Evolutionary conservation across 306 rosid genomes (phyloP), one percentile per base, ranked within the genome.

Genomic region (Malus asiatica): DNA sequence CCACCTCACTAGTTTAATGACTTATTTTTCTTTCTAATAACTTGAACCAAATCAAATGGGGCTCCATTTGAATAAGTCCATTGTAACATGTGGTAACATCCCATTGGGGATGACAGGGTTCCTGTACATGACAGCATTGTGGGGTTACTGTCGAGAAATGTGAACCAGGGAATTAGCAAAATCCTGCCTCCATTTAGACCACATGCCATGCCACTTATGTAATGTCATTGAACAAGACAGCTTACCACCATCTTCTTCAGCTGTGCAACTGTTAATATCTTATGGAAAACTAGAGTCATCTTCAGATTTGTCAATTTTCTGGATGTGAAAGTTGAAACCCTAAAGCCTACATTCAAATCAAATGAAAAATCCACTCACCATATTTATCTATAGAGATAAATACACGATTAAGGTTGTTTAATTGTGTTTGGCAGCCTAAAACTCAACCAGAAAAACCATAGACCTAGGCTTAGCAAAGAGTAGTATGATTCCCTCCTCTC

Each of bases 121-220:
- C 48, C 73, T 77, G 72, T 82, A 64, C 75, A 78, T 72, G 91
- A 86, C 81, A 81, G 80, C 72, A 78, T 64, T 55, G 82, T 84
- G 90, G 91, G 84, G 70, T 75, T 51, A 64, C 53, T 64, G 79
- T 51, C 77, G 57, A 74, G 38, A 82, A 73, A 80, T 13, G 75
- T 84, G 93, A 90, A 83, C 87, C 92, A 83, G 44, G 44, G 48
- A 70, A 78, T 86, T 78, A 85, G 83, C 77, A 78, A 48, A 70
- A 44, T 88, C 83, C 87, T 85, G 84, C 87, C 85, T 79, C 84
- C 81, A 20, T 78, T 77, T 78, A 85, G 87, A 85, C 87, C 96
- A 88, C 91, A 86, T 86, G 86, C 76, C 75, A 85, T 83, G 83
- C 90, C 82, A 78, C 91, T 88, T 83, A 81, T 82, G 84, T 78